Conservation (phyloP, 345 rosid genomes). For the Clausena lansium region DNA sequence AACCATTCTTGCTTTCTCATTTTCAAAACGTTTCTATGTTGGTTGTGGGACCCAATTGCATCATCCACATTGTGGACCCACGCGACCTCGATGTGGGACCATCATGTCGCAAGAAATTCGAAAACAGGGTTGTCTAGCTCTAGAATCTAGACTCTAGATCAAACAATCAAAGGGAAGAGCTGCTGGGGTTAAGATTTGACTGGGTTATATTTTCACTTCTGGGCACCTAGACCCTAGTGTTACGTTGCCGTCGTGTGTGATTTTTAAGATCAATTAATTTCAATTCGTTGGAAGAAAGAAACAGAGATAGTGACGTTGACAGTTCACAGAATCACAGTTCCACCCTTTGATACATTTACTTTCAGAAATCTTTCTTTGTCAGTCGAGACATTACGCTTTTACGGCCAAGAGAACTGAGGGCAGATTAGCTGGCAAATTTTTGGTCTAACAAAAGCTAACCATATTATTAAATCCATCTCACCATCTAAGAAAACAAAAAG, state of each 20-base stretch:
- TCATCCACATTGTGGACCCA: slow-evolving; percentile 2
- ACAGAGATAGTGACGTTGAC: slow-evolving; percentile 24
- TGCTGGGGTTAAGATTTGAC: not conserved
- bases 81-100: not conserved
- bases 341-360: slow-evolving; percentile 2
- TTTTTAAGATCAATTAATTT: not conserved
- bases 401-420: not conserved
- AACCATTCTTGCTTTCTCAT: not conserved
- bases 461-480: not conserved
- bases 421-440: not conserved
- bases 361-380: slow-evolving; percentile 18
- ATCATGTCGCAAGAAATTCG: not conserved
- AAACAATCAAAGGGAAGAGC: not conserved
- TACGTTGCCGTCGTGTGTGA: not conserved
- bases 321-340: slow-evolving; percentile 26
- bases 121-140: not conserved
- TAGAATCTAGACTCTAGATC: not conserved
- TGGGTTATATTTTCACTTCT: not conserved
- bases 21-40: not conserved
- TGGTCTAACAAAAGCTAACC: not conserved
- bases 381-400: slow-evolving; percentile 9
- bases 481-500: not conserved
- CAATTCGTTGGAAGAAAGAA: slow-evolving; percentile 6
- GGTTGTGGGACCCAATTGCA: not conserved
- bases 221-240: not conserved